phyloP scores from a whole-genome alignment of 2,329 filamentous ascomycete genomes.

The Aspergillus pseudoglaucus region DNA sequence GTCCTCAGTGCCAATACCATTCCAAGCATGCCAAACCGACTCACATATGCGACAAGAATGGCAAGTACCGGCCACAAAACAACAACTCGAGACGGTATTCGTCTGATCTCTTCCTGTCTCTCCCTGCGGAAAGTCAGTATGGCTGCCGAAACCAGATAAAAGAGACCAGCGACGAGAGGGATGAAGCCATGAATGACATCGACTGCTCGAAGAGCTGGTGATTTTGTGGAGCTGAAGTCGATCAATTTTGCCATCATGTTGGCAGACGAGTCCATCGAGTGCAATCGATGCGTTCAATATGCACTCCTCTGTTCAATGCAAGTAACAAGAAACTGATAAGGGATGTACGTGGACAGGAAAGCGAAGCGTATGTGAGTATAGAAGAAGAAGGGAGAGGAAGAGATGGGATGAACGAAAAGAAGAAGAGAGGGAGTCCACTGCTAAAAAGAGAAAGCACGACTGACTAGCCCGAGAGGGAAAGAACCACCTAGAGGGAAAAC shows the following conservation, averaged over 20 bases:
- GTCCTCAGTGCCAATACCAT: not conserved
- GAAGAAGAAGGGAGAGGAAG: not conserved
- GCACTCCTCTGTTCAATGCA: not conserved
- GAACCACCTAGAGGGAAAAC: not conserved
- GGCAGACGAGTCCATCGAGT: not conserved
- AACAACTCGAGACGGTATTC: constrained; percentile 32
- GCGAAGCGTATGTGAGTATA: not conserved
- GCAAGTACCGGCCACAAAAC: constrained; percentile 29
- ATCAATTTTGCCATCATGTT: not conserved
- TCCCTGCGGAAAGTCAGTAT: constrained; percentile 2
- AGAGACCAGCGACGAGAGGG: constrained; percentile 52
- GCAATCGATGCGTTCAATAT: not conserved
- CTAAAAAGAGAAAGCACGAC: not conserved
- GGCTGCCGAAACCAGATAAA: constrained; percentile 48
- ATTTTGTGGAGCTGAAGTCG: not conserved
- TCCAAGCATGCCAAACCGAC: constrained; percentile 5
- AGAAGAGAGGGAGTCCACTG: not conserved
- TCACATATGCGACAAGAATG: constrained; percentile 37
- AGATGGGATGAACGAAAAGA: not conserved
- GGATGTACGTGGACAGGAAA: not conserved
- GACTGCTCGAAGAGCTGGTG: not conserved
- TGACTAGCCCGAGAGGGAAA: not conserved
- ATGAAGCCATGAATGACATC: constrained; percentile 7
- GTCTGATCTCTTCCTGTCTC: constrained; percentile 35
- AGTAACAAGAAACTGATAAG: not conserved